Conservation (phyloP, 352 stramenopile species). For the Pythium utonaiense region DNA sequence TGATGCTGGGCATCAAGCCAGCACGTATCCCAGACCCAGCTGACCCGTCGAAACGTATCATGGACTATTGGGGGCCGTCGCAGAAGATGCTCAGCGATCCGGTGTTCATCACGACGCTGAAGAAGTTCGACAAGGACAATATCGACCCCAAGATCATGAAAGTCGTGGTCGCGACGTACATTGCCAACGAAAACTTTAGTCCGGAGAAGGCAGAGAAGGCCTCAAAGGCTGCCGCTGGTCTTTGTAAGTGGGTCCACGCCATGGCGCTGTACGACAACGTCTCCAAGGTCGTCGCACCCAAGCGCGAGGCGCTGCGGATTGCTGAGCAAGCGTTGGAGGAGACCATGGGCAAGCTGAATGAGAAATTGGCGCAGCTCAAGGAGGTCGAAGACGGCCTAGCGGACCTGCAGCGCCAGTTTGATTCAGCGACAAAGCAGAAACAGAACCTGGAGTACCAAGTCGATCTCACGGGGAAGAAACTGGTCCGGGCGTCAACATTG, state of each 20-base stretch:
- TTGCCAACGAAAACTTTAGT: slow-evolving; percentile 90
- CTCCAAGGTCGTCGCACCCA: slow-evolving; percentile 91
- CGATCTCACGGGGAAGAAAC: slow-evolving; percentile 91
- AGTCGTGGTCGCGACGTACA: slow-evolving; percentile 87
- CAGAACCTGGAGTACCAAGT: slow-evolving; percentile 90
- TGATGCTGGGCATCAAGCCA: slow-evolving; percentile 94
- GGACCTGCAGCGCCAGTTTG: slow-evolving; percentile 84
- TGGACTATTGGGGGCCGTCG: slow-evolving; percentile 94
- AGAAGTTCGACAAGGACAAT: slow-evolving; percentile 91
- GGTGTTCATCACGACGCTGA: slow-evolving; percentile 90
- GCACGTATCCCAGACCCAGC: slow-evolving; percentile 88
- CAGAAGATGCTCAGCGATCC: slow-evolving; percentile 93
- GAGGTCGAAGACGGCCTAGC: slow-evolving; percentile 89
- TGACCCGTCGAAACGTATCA: slow-evolving; percentile 91
- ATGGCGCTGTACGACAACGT: slow-evolving; percentile 94
- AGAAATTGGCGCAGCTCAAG: slow-evolving; percentile 90
- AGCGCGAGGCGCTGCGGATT: slow-evolving; percentile 83
- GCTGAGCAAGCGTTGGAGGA: slow-evolving; percentile 83
- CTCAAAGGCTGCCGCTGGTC: slow-evolving; percentile 88
- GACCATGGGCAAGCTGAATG: slow-evolving; percentile 89
- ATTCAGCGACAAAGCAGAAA: slow-evolving; percentile 89
- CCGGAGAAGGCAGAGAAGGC: slow-evolving; percentile 91
- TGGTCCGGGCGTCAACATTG: slow-evolving; percentile 89
- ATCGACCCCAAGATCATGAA: slow-evolving; percentile 87
- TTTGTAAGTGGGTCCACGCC: slow-evolving; percentile 93